Evolutionary conservation across 441 rosid species (phyloP), one percentile per base, ranked within the genome.

Genomic region (Gossypium aridum): DNA sequence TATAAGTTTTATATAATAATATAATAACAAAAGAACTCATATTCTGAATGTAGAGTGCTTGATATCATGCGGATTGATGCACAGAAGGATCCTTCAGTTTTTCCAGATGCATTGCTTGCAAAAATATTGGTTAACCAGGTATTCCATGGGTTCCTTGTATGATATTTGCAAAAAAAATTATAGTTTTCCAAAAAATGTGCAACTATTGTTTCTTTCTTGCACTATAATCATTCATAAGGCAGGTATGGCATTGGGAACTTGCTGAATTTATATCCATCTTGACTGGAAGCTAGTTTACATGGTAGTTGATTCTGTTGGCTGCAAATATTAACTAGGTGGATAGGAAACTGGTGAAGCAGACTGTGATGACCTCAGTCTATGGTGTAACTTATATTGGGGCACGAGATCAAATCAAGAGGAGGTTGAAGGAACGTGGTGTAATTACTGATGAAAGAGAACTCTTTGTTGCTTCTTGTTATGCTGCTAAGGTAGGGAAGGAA

Each of bases 311-410:
- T 54, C 71, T 80, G 53, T 80, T 84, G 78, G 70, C 56, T 75
- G 76, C 80, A 72, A 45, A 68, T 61, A 74, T 80, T 60, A 64
- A 82, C 20, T 78, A 96, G 99, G 99, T 96, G 80, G 97, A 96
- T 78, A 87, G 99, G 79, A 96, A 94, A 82, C 85, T 96, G 82
- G 99, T 96, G 83, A 96, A 94, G 87, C 99, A 96, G 89, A 96
- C 99, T 73, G 98, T 96, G 79, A 94, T 96, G 99, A 94, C 98
- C 72, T 89, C 97, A 67, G 99, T 96, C 8, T 94, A 94, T 80
- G 98, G 98, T 76, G 98, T 92, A 75, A 94, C 98, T 62, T 93
- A 88, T 63, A 81, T 86, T 64, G 99, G 99, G 79, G 99, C 99
- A 14, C 85, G 97, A 75, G 98, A 93, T 76, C 99, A 96, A 80